Evolutionary conservation across 2,329 filamentous ascomycete genomes (phyloP), one percentile per base, ranked within the genome.

Genomic region (Hysterium pulicare): DNA sequence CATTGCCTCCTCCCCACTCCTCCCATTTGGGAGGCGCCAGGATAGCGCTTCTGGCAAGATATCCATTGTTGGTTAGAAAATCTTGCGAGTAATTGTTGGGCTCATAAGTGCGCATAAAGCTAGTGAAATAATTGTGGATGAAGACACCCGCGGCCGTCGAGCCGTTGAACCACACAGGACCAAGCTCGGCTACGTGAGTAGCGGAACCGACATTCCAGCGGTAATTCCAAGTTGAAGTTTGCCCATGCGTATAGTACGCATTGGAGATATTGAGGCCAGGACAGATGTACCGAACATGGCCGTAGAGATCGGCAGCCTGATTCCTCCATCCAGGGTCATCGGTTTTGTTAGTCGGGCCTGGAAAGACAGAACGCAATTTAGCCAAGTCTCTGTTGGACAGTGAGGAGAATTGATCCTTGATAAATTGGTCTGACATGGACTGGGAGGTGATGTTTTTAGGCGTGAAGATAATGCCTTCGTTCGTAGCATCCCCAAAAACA

Each of bases 281-380:
- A 40, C 73, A 76, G 21, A 60, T 69, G 49, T 77, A 76, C 1
- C 73, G 76, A 6, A 74, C 61, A 42, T 78, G 73, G 4, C 76
- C 76, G 55, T 67, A 51, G 23, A 67, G 61, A 15, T 66, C 62
- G 3, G 70, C 62, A 0, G 71, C 68, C 1, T 69, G 63, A 2
- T 64, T 47, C 28, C 57, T 51, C 63, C 63, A 66, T 24, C 44
- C 46, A 3, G 44, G 20, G 35, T 59, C 56, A 9, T 47, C 42
- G 4, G 36, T 22, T 4, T 49, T 65, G 55, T 40, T 55, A 32
- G n/a, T 62, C 53, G 32, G 63, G 33, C 21, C 61, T 38, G 62
- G 61, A 46, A 58, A 61, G 2, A 53, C 50, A 5, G 42, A 19
- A 21, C 62, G 59, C 15, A 72, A 62, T 4, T 48, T 35, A 17